Evolutionary conservation across 2,329 filamentous ascomycete species (phyloP).

Genomic region (Cladophialophora carrionii): DNA sequence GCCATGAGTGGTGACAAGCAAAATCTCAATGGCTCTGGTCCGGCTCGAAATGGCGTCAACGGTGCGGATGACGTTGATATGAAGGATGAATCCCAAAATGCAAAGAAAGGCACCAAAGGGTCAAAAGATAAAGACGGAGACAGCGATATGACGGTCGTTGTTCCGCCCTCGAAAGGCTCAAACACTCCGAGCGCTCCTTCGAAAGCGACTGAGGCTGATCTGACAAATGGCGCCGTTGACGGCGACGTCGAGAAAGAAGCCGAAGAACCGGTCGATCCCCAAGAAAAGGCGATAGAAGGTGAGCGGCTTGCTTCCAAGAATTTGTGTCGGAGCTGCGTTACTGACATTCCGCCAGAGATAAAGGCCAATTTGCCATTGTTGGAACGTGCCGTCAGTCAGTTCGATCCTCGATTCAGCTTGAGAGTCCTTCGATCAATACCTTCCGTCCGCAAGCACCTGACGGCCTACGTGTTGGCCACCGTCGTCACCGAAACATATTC

Average conservation of each 20-base stretch:
- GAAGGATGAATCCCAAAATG: conserved; percentile 64
- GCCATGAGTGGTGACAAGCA: conserved; percentile 74
- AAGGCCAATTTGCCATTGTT: conserved; percentile 90
- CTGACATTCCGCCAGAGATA: conserved; percentile 67
- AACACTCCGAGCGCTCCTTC: conserved; percentile 60
- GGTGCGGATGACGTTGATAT: conserved; percentile 71
- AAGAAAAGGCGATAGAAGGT: conserved; percentile 57
- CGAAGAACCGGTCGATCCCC: conserved; percentile 51
- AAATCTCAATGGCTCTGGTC: conserved; percentile 67
- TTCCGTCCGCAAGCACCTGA: conserved; percentile 87
- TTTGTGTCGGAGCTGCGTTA: neutral
- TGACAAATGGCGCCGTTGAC: conserved; percentile 65
- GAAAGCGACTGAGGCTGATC: conserved; percentile 69
- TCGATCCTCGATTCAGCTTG: conserved; percentile 93
- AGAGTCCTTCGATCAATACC: conserved; percentile 94
- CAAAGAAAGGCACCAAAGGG: conserved; percentile 59
- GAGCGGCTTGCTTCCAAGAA: conserved; percentile 26
- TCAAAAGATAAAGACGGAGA: conserved; percentile 71
- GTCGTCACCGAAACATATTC: conserved; percentile 81
- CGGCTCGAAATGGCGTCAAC: conserved; percentile 68
- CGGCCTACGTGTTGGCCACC: conserved; percentile 76
- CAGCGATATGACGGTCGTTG: conserved; percentile 79
- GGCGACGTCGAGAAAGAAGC: conserved; percentile 47
- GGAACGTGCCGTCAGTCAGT: conserved; percentile 87
- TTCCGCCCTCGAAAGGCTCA: conserved; percentile 70